phyloP scores from a whole-genome alignment of 495 filamentous ascomycete species.

The Daldinia vernicosa region DNA sequence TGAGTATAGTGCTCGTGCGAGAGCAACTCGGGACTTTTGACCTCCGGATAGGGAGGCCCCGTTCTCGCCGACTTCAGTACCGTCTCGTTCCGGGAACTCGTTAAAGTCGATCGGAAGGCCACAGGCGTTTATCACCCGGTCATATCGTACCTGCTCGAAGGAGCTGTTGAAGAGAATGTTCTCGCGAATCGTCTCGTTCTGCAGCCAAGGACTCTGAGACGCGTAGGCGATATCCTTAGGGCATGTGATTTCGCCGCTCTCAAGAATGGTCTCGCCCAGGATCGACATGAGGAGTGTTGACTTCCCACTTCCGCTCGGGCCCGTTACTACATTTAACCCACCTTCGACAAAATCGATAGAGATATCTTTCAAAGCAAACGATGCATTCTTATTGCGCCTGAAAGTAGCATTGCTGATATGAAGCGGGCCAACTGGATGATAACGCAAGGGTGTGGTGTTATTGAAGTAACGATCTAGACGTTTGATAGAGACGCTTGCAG shows the following conservation, averaged over 20 bases:
- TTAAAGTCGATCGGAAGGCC: constrained; percentile 68
- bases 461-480: constrained; percentile 59
- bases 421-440: constrained; percentile 55
- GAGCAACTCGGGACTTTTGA: constrained; percentile 73
- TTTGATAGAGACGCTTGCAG: constrained; percentile 55
- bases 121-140: constrained; percentile 70
- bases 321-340: constrained; percentile 62
- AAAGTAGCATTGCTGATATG: constrained; percentile 53
- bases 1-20: constrained; percentile 76
- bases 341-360: constrained; percentile 60
- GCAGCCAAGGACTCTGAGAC: constrained; percentile 65
- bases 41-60: constrained; percentile 75
- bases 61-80: constrained; percentile 72
- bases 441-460: constrained; percentile 50
- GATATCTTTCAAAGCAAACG: constrained; percentile 58
- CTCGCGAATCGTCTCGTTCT: constrained; percentile 62
- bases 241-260: constrained; percentile 54
- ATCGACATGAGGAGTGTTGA: constrained; percentile 69
- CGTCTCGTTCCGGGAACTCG: constrained; percentile 54
- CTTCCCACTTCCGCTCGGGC: constrained; percentile 69
- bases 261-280: constrained; percentile 66
- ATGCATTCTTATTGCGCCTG: constrained; percentile 54
- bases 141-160: constrained; percentile 59
- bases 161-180: constrained; percentile 66
- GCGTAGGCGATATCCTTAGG: constrained; percentile 63